phyloP scores from a whole-genome alignment of 2,329 filamentous ascomycete genomes.

The Calonectria ilicicola region DNA sequence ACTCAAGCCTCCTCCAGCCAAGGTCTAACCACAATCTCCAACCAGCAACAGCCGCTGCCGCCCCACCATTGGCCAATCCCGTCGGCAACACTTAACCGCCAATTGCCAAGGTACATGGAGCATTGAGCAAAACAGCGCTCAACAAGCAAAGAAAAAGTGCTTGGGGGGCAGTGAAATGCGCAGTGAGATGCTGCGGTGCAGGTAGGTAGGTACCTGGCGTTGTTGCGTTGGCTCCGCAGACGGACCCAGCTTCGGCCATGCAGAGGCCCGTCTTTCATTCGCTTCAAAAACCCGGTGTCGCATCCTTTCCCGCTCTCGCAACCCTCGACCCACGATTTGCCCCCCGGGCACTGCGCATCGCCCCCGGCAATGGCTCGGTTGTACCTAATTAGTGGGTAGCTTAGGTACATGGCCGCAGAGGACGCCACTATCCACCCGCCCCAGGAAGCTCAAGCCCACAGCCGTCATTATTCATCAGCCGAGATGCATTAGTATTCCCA shows the following conservation, averaged over 20 bases:
- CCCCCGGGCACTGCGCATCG: not conserved
- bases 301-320: not conserved
- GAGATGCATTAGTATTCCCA: conserved; percentile 29
- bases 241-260: conserved; percentile 31
- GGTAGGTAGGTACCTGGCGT: not conserved
- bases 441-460: conserved; percentile 17
- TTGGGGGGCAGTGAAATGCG: not conserved
- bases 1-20: conserved; percentile 15
- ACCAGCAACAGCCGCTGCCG: conserved; percentile 28
- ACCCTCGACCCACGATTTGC: not conserved
- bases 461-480: conserved; percentile 41
- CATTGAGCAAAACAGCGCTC: conserved; percentile 10
- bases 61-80: conserved; percentile 46
- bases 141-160: conserved; percentile 36
- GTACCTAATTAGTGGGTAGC: conserved; percentile 1
- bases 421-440: not conserved
- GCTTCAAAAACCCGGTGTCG: not conserved
- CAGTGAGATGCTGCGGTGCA: not conserved
- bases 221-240: conserved; percentile 12
- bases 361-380: conserved; percentile 3
- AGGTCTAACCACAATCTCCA: conserved; percentile 30
- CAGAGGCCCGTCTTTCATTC: conserved; percentile 20
- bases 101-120: not conserved
- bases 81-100: conserved; percentile 40
- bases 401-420: not conserved